Conservation (phyloP, 2,329 filamentous ascomycete genomes). For the Penicillium palitans region DNA sequence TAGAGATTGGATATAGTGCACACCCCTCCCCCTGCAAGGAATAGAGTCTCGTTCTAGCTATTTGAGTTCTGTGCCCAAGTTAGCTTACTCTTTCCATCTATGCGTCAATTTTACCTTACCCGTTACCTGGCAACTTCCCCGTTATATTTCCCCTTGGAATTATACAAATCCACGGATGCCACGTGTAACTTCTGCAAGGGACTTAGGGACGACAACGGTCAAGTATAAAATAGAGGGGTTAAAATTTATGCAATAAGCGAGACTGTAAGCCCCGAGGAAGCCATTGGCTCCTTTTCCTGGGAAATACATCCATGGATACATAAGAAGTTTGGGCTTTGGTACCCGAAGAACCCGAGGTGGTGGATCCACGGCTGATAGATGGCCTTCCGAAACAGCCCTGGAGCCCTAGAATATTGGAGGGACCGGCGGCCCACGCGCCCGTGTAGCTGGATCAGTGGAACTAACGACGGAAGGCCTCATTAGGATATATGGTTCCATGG, state of each 20-base stretch:
- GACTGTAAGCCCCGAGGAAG: no score
- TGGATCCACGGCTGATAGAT: conserved; percentile 12
- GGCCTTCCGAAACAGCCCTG: background rate
- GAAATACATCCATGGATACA: background rate
- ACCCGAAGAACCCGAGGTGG: conserved; percentile 6
- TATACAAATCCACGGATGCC: background rate
- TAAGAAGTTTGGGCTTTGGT: conserved; percentile 4
- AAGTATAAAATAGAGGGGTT: background rate
- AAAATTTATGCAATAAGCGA: background rate
- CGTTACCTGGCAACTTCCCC: background rate
- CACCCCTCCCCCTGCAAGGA: background rate
- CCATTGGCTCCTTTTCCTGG: background rate
- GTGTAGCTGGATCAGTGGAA: background rate
- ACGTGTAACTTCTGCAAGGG: background rate
- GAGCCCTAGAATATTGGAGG: background rate
- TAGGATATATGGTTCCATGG: background rate
- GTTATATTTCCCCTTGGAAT: background rate
- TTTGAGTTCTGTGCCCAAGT: background rate
- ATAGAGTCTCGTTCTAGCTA: background rate
- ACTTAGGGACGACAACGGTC: background rate
- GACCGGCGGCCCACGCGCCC: background rate
- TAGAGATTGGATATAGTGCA: conserved; percentile 11
- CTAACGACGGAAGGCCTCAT: background rate
- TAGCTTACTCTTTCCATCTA: background rate
- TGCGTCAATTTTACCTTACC: background rate